These are phyloP conservation scores for Sporobolomyces roseus DNA, from an alignment of 768 basidiomycete species.

Conservation along the genomic window DNA sequence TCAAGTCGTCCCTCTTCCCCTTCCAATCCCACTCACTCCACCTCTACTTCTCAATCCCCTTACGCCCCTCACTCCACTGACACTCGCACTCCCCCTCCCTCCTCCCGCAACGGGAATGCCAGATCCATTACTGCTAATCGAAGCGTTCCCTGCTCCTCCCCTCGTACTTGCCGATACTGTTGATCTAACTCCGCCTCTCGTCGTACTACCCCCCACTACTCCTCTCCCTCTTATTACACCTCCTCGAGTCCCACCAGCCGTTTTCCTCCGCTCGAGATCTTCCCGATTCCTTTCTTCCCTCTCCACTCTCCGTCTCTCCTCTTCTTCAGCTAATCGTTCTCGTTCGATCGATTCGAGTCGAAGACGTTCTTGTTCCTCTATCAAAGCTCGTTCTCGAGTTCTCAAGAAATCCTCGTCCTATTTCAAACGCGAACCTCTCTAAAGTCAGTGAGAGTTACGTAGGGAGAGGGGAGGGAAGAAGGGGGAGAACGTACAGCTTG, in stretches of 20 bases:
- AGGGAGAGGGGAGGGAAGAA: not conserved
- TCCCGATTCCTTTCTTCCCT: not conserved
- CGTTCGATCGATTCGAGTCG: not conserved
- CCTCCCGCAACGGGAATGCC: not conserved
- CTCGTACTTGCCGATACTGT: constrained; percentile 3
- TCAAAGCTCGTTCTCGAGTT: too few species aligned
- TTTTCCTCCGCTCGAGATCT: not conserved
- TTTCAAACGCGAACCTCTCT: too few species aligned
- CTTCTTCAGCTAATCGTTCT: not conserved
- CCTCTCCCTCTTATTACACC: not conserved
- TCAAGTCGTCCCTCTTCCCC: constrained; percentile 27
- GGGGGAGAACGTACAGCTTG: constrained; percentile 44
- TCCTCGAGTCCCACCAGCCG: not conserved
- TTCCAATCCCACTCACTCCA: not conserved
- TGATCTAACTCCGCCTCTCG: not conserved
- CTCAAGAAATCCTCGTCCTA: too few species aligned
- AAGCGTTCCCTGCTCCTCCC: too few species aligned
- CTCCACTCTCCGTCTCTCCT: not conserved
- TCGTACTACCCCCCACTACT: not conserved
- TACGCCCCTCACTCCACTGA: constrained; percentile 33
- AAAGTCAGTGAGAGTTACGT: too few species aligned
- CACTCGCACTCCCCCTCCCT: constrained; percentile 2
- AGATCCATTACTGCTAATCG: too few species aligned
- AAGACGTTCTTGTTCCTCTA: not conserved
- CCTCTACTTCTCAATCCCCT: constrained; percentile 33